Evolutionary conservation across 2,329 filamentous ascomycete species (phyloP).

Genomic region (Penicillium vulpinum): DNA sequence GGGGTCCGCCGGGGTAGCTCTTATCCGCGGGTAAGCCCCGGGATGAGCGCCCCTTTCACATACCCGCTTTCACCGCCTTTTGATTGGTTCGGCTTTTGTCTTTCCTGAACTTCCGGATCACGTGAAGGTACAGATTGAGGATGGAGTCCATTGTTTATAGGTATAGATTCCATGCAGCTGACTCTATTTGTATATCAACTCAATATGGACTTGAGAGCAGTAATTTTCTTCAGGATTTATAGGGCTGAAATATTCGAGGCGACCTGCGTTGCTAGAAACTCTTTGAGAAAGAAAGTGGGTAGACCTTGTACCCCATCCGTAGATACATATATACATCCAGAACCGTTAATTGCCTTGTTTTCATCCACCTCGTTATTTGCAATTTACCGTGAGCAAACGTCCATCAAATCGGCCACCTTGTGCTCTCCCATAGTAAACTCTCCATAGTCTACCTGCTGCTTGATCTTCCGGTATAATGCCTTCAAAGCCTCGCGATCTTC

Average conservation of each 20-base stretch:
- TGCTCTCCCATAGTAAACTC: neutral
- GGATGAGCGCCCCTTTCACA: neutral
- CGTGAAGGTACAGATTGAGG: no score
- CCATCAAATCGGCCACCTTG: neutral
- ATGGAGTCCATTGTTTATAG: no score
- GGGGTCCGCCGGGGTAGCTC: slow-evolving; percentile 9
- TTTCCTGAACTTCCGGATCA: neutral
- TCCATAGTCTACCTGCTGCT: neutral
- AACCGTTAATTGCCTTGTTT: neutral
- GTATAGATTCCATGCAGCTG: no score
- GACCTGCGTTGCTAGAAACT: neutral
- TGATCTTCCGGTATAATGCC: neutral
- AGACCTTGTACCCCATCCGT: neutral
- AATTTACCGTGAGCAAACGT: neutral
- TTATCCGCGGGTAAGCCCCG: slow-evolving; percentile 12
- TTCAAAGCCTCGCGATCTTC: neutral
- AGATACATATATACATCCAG: no score
- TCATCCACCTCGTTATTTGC: neutral
- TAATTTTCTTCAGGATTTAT: no score
- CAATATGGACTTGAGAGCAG: no score
- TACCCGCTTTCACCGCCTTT: neutral
- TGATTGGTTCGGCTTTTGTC: slow-evolving; percentile 7
- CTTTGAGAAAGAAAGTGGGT: no score
- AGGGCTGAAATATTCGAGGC: neutral
- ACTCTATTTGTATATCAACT: no score